A percentile compares a stretch with the other conserved stretches of the same genome.
Conservation (phyloP, 352 stramenopile genomes). For the Globisporangium acanthophoron region DNA sequence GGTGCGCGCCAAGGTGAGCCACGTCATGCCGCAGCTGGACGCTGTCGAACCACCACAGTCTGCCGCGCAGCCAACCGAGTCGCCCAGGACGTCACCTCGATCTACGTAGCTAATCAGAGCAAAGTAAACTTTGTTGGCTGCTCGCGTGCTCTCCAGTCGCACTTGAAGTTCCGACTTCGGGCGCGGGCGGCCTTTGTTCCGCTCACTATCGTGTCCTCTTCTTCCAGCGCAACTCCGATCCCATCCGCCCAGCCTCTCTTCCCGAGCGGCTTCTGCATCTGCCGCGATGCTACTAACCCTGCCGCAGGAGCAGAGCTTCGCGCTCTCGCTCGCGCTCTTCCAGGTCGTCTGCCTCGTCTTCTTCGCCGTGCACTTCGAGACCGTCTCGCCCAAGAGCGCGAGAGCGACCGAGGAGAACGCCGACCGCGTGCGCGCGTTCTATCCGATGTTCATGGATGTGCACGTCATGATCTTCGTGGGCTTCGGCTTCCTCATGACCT, state of each 20-base stretch:
- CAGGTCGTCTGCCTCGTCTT: constrained; percentile 40
- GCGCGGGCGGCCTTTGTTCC: too few species aligned
- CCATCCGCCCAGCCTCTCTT: too few species aligned
- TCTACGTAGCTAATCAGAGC: background rate
- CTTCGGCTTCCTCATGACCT: constrained; percentile 89
- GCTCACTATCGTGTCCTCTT: too few species aligned
- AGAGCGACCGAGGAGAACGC: background rate
- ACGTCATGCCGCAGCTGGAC: constrained; percentile 32
- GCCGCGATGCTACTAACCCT: constrained; percentile 12
- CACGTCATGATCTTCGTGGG: constrained; percentile 86
- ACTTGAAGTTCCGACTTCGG: too few species aligned
- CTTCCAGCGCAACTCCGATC: too few species aligned
- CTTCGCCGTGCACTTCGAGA: constrained; percentile 44
- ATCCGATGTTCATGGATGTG: constrained; percentile 73
- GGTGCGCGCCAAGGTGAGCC: constrained; percentile 31
- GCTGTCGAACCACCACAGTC: background rate
- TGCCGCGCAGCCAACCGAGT: background rate
- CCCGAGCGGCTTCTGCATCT: too few species aligned
- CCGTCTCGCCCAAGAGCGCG: constrained; percentile 24
- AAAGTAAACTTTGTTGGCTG: too few species aligned
- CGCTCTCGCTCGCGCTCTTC: constrained; percentile 33
- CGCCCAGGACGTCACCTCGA: constrained; percentile 3
- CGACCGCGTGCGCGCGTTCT: constrained; percentile 13
- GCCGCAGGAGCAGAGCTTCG: constrained; percentile 30
- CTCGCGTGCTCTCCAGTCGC: too few species aligned